Percentiles rank a stretch among this genome's conserved stretches.
Conservation (phyloP, 2,329 filamentous ascomycete genomes). For the Allantophomopsis cytisporea region DNA sequence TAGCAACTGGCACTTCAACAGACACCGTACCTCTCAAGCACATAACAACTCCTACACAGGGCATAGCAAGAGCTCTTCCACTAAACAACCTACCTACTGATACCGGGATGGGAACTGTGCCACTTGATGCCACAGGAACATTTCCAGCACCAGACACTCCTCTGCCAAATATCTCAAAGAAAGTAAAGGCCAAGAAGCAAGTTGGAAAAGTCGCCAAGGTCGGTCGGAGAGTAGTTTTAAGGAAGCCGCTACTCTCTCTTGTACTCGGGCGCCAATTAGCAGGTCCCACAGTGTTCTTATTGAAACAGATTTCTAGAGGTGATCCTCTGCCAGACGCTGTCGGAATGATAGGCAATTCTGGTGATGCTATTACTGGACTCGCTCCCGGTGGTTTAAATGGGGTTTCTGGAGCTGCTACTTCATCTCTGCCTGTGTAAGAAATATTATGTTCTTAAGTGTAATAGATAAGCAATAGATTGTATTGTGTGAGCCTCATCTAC, state of each 20-base stretch:
- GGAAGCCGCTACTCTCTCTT: conserved; percentile 9
- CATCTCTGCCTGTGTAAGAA: not conserved
- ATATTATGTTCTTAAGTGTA: not conserved
- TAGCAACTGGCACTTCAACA: not conserved
- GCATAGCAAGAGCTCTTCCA: too few species aligned
- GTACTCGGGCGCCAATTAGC: conserved; percentile 13
- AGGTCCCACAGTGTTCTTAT: conserved; percentile 6
- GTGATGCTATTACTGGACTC: not conserved
- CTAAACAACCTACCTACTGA: not conserved
- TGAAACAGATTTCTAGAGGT: conserved; percentile 6
- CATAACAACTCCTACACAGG: too few species aligned
- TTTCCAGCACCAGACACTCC: conserved; percentile 1
- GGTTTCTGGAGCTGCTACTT: too few species aligned
- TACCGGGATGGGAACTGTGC: not conserved
- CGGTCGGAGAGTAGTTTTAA: conserved; percentile 4
- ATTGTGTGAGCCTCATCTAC: too few species aligned
- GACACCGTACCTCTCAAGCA: not conserved
- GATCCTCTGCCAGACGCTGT: conserved; percentile 4
- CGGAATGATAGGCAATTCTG: not conserved
- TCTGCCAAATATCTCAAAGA: not conserved
- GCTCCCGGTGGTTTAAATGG: not conserved
- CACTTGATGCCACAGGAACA: not conserved
- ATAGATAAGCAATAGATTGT: not conserved
- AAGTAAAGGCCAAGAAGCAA: conserved; percentile 1
- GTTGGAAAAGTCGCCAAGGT: conserved; percentile 1